Base-by-base conservation (phyloP, 2,329 filamentous ascomycete species). In the Nothopassalora personata region DNA sequence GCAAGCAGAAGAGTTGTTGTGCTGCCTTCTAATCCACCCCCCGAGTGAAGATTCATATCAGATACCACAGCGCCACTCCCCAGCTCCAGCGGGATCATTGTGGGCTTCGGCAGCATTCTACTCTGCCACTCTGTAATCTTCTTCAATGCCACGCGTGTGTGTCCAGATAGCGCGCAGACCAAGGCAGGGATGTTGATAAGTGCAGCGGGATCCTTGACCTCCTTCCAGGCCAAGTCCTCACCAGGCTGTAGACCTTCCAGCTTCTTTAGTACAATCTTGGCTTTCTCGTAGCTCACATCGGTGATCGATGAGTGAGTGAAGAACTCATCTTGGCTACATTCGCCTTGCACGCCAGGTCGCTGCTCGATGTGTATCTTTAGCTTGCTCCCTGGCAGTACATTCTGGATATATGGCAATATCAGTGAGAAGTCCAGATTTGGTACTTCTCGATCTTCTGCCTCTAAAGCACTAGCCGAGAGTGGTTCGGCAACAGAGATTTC, bases 371-470 rank as follows among this genome's bases (percentile, higher is more conserved):
- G 64, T 3, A 50, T 30, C 2, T 58, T 56, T 13, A 69, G 54
- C 34, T 61, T 70, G 67, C 58, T 74, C 69, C 55, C 63, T 66
- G 49, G 70, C 73, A 60, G 72, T 65, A 43, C 74, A 66, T 97
- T 82, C 64, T 88, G 82, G 39, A 97, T 88, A 70, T 97, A 97
- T 0, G 84, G 81, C 8, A 96, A 74, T 0, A 95, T 85, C 58
- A 86, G 86, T 15, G 80, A 79, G 53, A 88, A 83, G 63, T 96
- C 89, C 60, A 95, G 84, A n/a, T 65, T 67, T 0, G 84, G 83
- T 0, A 88, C 85, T 66, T 94, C 89, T 64, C 88, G 89, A 60
- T 93, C 91, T 27, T 86, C 82, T 48, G 89, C 79, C 63, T 97
- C 93, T 23, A 91, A 86, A 7, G 80, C 76, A 18, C 79, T 79